Evolutionary conservation across 768 basidiomycete genomes (phyloP).

Genomic region (Lentinus brumalis): DNA sequence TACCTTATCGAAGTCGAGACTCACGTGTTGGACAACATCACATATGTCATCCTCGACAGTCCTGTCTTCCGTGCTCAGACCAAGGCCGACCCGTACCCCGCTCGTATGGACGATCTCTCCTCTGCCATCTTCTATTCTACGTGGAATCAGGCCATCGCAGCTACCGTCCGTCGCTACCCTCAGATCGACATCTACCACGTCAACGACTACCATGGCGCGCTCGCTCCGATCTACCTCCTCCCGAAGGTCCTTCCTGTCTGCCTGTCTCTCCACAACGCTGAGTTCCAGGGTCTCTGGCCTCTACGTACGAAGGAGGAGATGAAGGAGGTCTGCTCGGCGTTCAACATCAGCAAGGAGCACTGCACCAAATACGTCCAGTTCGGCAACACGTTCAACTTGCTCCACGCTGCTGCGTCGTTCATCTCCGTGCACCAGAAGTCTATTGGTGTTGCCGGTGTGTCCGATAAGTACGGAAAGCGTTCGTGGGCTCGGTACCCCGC

Average conservation of each 20-base stretch:
- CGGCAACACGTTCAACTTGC: constrained; percentile 95
- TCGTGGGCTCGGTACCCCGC: constrained; percentile 97
- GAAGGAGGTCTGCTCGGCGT: constrained; percentile 97
- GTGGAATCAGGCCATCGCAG: constrained; percentile 96
- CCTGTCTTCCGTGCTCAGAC: constrained; percentile 97
- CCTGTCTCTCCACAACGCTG: constrained; percentile 93
- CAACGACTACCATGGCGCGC: constrained; percentile 94
- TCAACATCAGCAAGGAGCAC: constrained; percentile 95
- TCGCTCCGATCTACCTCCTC: constrained; percentile 87
- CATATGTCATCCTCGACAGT: constrained; percentile 90
- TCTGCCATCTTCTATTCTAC: constrained; percentile 98
- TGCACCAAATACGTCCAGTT: constrained; percentile 98
- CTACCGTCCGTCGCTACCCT: constrained; percentile 83
- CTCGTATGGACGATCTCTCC: constrained; percentile 95
- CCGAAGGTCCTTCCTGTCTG: constrained; percentile 91
- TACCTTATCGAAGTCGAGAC: constrained; percentile 97
- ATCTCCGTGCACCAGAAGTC: constrained; percentile 93
- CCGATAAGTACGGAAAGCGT: constrained; percentile 97
- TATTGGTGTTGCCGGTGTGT: constrained; percentile 93
- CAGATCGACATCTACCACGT: constrained; percentile 93
- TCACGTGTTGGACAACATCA: constrained; percentile 92
- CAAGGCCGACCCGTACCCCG: constrained; percentile 93
- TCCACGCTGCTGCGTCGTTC: constrained; percentile 91
- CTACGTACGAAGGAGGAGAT: constrained; percentile 96
- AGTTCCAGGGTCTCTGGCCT: constrained; percentile 97